Evolutionary conservation across 2,329 filamentous ascomycete species (phyloP).

Genomic region (Ophiostoma tasmaniense): DNA sequence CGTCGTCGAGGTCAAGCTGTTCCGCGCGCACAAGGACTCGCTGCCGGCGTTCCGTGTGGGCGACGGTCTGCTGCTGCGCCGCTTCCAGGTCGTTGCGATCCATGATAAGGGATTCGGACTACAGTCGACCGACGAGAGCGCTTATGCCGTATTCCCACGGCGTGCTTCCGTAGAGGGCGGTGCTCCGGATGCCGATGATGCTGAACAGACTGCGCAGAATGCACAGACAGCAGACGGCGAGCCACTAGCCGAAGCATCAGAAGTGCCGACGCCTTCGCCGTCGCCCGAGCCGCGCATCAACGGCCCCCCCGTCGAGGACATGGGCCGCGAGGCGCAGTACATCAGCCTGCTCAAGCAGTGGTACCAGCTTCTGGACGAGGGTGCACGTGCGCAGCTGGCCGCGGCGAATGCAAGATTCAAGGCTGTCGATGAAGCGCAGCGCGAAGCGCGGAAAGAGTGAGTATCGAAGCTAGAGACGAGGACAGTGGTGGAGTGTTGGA

Average conservation of each 20-base stretch:
- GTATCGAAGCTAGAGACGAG: background rate
- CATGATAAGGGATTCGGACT: slow-evolving; percentile 49
- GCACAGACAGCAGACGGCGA: background rate
- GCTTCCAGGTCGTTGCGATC: slow-evolving; percentile 46
- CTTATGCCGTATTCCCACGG: slow-evolving; percentile 51
- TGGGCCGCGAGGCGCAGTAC: slow-evolving; percentile 41
- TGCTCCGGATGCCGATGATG: background rate
- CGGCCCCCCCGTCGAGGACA: slow-evolving; percentile 51
- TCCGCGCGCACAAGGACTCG: slow-evolving; percentile 48
- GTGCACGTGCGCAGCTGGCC: slow-evolving; percentile 39
- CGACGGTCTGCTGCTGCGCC: slow-evolving; percentile 50
- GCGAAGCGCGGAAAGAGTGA: background rate
- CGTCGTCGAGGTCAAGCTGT: slow-evolving; percentile 49
- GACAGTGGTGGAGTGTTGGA: background rate
- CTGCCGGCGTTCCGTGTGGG: slow-evolving; percentile 48
- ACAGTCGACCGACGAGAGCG: slow-evolving; percentile 45
- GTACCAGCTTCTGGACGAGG: slow-evolving; percentile 41
- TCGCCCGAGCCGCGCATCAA: slow-evolving; percentile 41
- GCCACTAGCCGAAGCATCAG: background rate
- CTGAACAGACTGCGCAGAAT: background rate
- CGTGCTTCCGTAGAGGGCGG: slow-evolving; percentile 24
- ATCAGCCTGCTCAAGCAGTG: slow-evolving; percentile 41
- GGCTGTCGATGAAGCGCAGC: slow-evolving; percentile 4
- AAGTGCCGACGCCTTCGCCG: background rate
- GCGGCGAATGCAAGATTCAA: slow-evolving; percentile 36